Percentiles rank a stretch among this genome's conserved stretches.
Evolutionary conservation across 495 filamentous ascomycete species (phyloP).

Genomic region (Penicillium roqueforti): DNA sequence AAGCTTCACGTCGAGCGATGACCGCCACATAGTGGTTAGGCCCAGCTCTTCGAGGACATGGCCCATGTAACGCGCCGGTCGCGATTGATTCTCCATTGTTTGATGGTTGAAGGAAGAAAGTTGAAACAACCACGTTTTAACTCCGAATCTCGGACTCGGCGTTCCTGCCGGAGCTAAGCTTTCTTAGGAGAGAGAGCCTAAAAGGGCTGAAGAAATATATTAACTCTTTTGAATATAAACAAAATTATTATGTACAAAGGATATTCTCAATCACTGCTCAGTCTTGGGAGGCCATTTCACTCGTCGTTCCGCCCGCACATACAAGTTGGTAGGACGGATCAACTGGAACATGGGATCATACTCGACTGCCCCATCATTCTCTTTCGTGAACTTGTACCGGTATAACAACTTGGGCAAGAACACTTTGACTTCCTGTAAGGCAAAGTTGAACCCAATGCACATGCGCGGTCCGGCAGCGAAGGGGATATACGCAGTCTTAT

Average conservation of each 20-base stretch:
- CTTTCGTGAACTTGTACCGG: slow-evolving; percentile 46
- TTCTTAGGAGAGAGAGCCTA: not conserved
- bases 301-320: slow-evolving; percentile 43
- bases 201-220: no score
- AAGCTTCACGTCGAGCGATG: slow-evolving; percentile 62
- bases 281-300: slow-evolving; percentile 39
- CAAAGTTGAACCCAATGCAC: slow-evolving; percentile 60
- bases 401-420: slow-evolving; percentile 50
- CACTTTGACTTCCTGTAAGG: slow-evolving; percentile 50
- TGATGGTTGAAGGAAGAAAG: not conserved
- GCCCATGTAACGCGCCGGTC: not conserved
- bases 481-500: slow-evolving; percentile 45
- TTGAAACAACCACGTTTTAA: not conserved
- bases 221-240: not conserved
- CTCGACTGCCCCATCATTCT: slow-evolving; percentile 40
- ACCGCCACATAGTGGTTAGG: slow-evolving; percentile 38
- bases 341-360: slow-evolving; percentile 57
- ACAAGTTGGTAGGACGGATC: slow-evolving; percentile 53
- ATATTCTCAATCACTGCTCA: not conserved
- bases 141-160: not conserved
- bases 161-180: slow-evolving; percentile 1
- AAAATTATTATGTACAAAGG: not conserved
- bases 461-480: slow-evolving; percentile 48
- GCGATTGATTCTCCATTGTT: not conserved
- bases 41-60: slow-evolving; percentile 36